phyloP scores from a whole-genome alignment of 2,329 filamentous ascomycete species.

The Sphaceloma murrayae region DNA sequence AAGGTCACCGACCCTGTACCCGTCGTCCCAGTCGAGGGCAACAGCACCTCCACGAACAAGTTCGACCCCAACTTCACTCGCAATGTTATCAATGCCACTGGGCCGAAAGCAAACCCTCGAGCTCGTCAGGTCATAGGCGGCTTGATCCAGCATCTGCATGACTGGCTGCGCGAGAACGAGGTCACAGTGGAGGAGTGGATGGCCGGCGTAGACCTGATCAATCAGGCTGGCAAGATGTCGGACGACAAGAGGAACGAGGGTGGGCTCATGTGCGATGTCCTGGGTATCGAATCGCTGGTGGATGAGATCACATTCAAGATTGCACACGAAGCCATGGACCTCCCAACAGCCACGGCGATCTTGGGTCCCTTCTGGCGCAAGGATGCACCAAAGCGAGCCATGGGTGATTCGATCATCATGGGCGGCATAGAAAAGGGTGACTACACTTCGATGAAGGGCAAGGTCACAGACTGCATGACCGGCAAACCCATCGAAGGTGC shows the following conservation, averaged over 20 bases:
- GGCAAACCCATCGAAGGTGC: slow-evolving; percentile 56
- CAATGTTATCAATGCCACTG: slow-evolving; percentile 30
- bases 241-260: slow-evolving; percentile 54
- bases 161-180: slow-evolving; percentile 50
- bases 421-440: slow-evolving; percentile 42
- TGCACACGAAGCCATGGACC: slow-evolving; percentile 40
- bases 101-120: slow-evolving; percentile 28
- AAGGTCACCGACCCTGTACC: slow-evolving; percentile 7
- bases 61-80: slow-evolving; percentile 29
- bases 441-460: slow-evolving; percentile 56
- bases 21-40: slow-evolving; percentile 2
- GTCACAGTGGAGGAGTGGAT: slow-evolving; percentile 52
- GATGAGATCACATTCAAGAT: slow-evolving; percentile 71
- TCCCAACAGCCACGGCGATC: slow-evolving; percentile 64
- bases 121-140: slow-evolving; percentile 36
- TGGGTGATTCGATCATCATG: slow-evolving; percentile 57
- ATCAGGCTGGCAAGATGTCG: slow-evolving; percentile 55
- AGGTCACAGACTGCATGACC: slow-evolving; percentile 48
- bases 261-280: slow-evolving; percentile 49
- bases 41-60: slow-evolving; percentile 8
- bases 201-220: slow-evolving; percentile 48
- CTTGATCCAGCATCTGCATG: slow-evolving; percentile 48
- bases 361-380: slow-evolving; percentile 77
- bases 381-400: slow-evolving; percentile 59
- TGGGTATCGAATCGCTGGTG: slow-evolving; percentile 53